Evolutionary conservation across 2,329 filamentous ascomycete species (phyloP).

Genomic region (Colletotrichum sidae): DNA sequence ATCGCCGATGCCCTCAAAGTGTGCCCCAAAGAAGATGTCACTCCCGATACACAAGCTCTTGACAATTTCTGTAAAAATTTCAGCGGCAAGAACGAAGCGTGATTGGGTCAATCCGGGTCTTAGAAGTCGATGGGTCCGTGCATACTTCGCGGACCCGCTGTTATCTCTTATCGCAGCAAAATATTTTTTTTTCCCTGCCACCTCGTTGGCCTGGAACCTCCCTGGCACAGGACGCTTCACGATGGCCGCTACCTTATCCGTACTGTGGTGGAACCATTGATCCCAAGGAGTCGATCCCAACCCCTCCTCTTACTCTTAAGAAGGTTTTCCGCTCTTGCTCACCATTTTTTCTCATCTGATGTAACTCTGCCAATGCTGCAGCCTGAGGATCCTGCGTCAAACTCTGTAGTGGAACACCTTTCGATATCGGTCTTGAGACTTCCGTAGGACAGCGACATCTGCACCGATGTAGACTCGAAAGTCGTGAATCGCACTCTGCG

Average conservation of each 20-base stretch:
- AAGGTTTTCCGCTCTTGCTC: constrained; percentile 15
- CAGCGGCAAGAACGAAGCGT: constrained; percentile 13
- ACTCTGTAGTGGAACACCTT: not conserved
- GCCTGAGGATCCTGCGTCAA: not conserved
- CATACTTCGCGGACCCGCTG: constrained; percentile 1
- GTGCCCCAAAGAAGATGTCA: constrained; percentile 51
- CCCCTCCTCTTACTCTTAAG: constrained; percentile 24
- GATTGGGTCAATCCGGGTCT: constrained; percentile 4
- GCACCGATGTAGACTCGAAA: too few species aligned
- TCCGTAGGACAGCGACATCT: not conserved
- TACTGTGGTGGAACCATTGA: not conserved
- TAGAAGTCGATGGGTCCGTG: not conserved
- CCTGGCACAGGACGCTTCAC: too few species aligned
- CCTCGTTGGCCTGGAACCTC: constrained; percentile 13
- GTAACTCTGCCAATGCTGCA: constrained; percentile 12
- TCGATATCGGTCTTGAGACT: not conserved
- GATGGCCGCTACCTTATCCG: too few species aligned
- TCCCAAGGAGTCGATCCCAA: constrained; percentile 18
- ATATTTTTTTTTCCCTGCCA: constrained; percentile 24
- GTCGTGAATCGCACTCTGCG: too few species aligned
- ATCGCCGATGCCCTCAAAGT: constrained; percentile 52
- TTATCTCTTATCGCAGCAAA: constrained; percentile 31
- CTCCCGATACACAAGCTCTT: constrained; percentile 52
- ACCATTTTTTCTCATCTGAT: not conserved
- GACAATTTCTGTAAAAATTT: constrained; percentile 49